A percentile compares a stretch with the other conserved stretches of the same genome.
Evolutionary conservation across 352 stramenopile genomes (phyloP).

Genomic region (Phytophthora gonapodyides): DNA sequence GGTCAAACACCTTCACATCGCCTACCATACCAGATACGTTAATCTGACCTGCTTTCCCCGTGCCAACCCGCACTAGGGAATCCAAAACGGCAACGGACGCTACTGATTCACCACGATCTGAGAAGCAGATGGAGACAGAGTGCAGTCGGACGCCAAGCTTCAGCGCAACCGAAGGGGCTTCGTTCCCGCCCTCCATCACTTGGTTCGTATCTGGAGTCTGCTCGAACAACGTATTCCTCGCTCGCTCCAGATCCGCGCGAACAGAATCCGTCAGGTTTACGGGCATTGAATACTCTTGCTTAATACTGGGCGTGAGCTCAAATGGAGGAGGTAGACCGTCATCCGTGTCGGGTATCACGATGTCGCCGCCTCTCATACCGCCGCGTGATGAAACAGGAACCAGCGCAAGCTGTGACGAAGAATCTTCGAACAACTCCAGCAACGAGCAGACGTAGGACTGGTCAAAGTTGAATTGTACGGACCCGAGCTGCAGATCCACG

Average conservation of each 20-base stretch:
- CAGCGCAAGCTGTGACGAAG: slow-evolving; percentile 51
- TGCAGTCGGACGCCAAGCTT: slow-evolving; percentile 63
- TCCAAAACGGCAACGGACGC: slow-evolving; percentile 71
- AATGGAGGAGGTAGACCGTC: slow-evolving; percentile 54
- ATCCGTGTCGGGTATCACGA: slow-evolving; percentile 14
- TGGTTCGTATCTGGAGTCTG: slow-evolving; percentile 21
- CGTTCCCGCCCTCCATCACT: slow-evolving; percentile 5
- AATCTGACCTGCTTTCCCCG: slow-evolving; percentile 32
- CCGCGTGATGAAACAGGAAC: slow-evolving; percentile 29
- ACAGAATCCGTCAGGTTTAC: slow-evolving; percentile 83
- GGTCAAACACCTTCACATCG: slow-evolving; percentile 76
- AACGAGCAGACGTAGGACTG: slow-evolving; percentile 84
- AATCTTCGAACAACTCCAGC: slow-evolving; percentile 75
- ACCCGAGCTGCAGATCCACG: slow-evolving; percentile 74
- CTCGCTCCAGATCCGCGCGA: slow-evolving; percentile 75
- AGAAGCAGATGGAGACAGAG: slow-evolving; percentile 81
- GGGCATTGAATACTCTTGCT: slow-evolving; percentile 72
- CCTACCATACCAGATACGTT: slow-evolving; percentile 54
- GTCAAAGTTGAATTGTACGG: slow-evolving; percentile 85
- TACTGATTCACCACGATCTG: slow-evolving; percentile 67
- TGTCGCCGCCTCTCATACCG: slow-evolving; percentile 20
- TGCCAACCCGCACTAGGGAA: slow-evolving; percentile 45
- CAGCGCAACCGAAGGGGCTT: slow-evolving; percentile 23
- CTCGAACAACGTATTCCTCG: slow-evolving; percentile 64
- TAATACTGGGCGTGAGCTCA: slow-evolving; percentile 63